Evolutionary conservation across 345 rosid genomes (phyloP).

Genomic region (Aquilaria yunnanensis): DNA sequence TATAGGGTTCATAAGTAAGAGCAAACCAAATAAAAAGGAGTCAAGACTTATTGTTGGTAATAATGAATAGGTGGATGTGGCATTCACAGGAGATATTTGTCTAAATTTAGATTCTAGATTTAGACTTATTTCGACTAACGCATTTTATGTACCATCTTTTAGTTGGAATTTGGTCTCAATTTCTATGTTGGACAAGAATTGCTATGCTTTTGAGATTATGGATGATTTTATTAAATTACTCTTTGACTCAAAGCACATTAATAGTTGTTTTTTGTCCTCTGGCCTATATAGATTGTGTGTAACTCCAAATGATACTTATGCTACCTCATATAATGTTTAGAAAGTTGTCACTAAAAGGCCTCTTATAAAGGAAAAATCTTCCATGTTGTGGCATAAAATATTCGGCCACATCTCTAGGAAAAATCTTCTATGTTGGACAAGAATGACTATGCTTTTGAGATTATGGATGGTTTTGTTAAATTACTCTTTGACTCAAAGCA

Average conservation of each 20-base stretch:
- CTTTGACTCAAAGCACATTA: too few relatives aligned
- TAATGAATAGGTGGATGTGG: background rate
- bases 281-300: background rate
- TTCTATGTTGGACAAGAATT: too few relatives aligned
- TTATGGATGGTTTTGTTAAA: too few relatives aligned
- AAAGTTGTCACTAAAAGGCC: too few relatives aligned
- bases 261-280: background rate
- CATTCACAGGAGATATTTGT: background rate
- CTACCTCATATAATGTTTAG: background rate
- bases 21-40: slow-evolving; percentile 9
- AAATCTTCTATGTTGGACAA: too few relatives aligned
- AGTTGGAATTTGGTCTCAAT: background rate
- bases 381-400: too few relatives aligned
- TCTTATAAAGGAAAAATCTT: too few relatives aligned
- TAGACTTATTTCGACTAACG: background rate
- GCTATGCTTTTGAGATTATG: too few relatives aligned
- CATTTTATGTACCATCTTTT: background rate
- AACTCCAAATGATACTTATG: background rate
- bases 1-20: slow-evolving; percentile 9
- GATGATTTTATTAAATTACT: too few relatives aligned
- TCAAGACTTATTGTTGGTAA: background rate
- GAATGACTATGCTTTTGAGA: too few relatives aligned
- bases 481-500: too few relatives aligned
- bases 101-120: background rate
- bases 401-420: too few relatives aligned